A percentile compares a stretch with the other conserved stretches of the same genome.
Conservation (phyloP, 441 rosid genomes). For the Erodium trifolium region DNA sequence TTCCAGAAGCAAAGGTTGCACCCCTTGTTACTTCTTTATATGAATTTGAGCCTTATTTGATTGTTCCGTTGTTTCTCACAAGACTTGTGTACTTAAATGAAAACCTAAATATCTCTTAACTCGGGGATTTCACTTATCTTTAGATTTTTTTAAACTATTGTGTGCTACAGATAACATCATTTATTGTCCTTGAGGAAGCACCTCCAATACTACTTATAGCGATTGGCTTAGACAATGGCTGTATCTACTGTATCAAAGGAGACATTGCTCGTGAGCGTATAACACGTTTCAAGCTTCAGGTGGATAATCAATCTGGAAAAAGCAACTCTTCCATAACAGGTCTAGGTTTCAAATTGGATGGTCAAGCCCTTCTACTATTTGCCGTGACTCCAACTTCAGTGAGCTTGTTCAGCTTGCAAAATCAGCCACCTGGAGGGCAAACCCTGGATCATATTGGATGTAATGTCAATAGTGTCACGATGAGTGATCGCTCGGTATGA, state of each 20-base stretch:
- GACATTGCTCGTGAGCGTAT: slow-evolving; percentile 94
- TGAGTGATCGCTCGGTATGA: slow-evolving; percentile 89
- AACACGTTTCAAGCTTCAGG: slow-evolving; percentile 76
- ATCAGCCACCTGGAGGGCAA: slow-evolving; percentile 70
- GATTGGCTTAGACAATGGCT: slow-evolving; percentile 79
- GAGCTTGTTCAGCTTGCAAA: slow-evolving; percentile 60
- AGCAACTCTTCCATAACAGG: slow-evolving; percentile 50
- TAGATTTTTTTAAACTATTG: slow-evolving; percentile 10
- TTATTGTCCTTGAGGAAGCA: slow-evolving; percentile 89
- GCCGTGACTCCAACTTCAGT: slow-evolving; percentile 75
- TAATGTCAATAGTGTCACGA: slow-evolving; percentile 53
- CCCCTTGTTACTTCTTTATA: not conserved
- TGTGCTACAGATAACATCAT: slow-evolving; percentile 71
- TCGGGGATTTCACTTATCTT: not conserved
- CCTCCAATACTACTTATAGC: slow-evolving; percentile 88
- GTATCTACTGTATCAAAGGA: slow-evolving; percentile 86
- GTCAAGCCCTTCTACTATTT: slow-evolving; percentile 74
- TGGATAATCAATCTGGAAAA: slow-evolving; percentile 35
- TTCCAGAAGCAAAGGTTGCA: slow-evolving; percentile 83
- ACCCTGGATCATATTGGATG: slow-evolving; percentile 82
- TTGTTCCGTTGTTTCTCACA: slow-evolving; percentile 6
- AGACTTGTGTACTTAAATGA: not conserved
- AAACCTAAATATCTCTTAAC: not conserved
- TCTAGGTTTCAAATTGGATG: slow-evolving; percentile 82
- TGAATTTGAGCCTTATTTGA: not conserved